Percentiles rank a stretch among this genome's conserved stretches.
Evolutionary conservation across 441 rosid species (phyloP).

Genomic region (Codiaeum variegatum): DNA sequence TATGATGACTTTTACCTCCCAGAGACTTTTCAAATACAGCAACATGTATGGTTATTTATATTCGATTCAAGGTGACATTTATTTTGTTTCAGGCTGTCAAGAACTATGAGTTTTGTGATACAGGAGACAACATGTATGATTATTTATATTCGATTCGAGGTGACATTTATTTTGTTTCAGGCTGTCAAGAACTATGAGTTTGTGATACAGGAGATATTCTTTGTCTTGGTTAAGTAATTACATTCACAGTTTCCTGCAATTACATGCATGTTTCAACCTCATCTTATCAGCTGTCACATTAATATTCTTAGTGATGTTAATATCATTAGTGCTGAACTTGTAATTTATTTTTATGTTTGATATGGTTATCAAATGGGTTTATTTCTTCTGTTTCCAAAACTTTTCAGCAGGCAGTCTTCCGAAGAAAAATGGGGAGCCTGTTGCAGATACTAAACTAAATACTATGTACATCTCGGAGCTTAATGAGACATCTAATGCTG

Average conservation of each 20-base stretch:
- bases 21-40: not conserved
- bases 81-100: not conserved
- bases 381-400: slow-evolving; percentile 9
- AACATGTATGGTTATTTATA: not conserved
- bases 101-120: not conserved
- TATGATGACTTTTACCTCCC: not conserved
- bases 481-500: slow-evolving; percentile 28
- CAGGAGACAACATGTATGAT: not conserved
- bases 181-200: not conserved
- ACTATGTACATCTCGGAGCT: slow-evolving; percentile 24
- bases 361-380: not conserved
- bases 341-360: not conserved
- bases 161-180: not conserved
- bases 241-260: no score
- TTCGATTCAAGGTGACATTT: not conserved
- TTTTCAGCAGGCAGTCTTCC: slow-evolving; percentile 33
- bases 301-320: not conserved
- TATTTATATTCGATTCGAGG: not conserved
- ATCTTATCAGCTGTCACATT: not conserved
- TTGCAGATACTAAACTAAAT: slow-evolving; percentile 27
- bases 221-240: not conserved
- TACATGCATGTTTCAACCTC: not conserved
- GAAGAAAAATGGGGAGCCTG: slow-evolving; percentile 38
- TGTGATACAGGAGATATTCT: not conserved
- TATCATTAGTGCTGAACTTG: not conserved